A percentile compares a stretch with the other conserved stretches of the same genome.
Evolutionary conservation across 148 eudicot genomes (phyloP).

Genomic region (Vaccinium corymbosum): DNA sequence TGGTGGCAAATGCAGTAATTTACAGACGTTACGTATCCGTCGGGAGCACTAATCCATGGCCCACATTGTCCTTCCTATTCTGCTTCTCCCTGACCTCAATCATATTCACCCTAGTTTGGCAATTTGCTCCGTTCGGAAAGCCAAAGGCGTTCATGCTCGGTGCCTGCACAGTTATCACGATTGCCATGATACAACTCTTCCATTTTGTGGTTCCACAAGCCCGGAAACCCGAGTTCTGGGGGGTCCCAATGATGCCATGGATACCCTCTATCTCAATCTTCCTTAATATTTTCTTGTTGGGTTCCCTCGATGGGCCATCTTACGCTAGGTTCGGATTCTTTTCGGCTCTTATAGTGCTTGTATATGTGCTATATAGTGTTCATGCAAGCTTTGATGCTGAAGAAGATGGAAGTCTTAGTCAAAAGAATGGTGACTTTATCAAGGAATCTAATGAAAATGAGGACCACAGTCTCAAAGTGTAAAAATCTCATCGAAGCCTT

Average conservation of each 20-base stretch:
- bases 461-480: constrained; percentile 35
- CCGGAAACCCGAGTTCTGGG: constrained; percentile 84
- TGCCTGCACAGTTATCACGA: constrained; percentile 35
- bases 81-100: constrained; percentile 55
- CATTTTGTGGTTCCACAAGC: constrained; percentile 66
- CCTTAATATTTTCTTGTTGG: constrained; percentile 74
- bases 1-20: constrained; percentile 87
- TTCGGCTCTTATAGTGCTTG: constrained; percentile 47
- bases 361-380: constrained; percentile 81
- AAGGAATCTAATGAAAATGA: constrained; percentile 40
- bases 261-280: constrained; percentile 75
- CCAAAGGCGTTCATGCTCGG: constrained; percentile 53
- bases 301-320: constrained; percentile 63
- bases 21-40: constrained; percentile 63
- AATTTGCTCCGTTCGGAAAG: constrained; percentile 58
- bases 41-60: constrained; percentile 71
- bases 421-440: constrained; percentile 29
- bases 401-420: constrained; percentile 40
- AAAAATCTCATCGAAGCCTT: constrained; percentile 10
- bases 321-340: constrained; percentile 68
- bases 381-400: constrained; percentile 98
- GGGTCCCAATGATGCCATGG: constrained; percentile 97
- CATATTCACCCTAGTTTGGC: constrained; percentile 72
- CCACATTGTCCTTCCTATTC: constrained; percentile 67
- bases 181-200: constrained; percentile 50